Base-by-base conservation (phyloP, 2,329 filamentous ascomycete species). In the Apiospora sp. region DNA sequence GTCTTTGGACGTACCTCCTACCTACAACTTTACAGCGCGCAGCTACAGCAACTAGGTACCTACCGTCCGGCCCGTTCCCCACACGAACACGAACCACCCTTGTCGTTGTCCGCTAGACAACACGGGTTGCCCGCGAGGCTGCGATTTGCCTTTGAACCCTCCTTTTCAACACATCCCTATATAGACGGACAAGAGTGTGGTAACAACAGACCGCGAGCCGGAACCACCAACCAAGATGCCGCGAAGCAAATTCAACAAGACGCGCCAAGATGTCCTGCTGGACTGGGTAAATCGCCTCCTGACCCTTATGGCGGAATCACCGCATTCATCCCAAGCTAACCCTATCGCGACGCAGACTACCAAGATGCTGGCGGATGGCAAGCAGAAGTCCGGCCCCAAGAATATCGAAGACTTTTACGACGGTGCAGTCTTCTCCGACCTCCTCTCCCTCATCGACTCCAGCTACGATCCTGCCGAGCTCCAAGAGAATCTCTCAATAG, bases 401-500 rank as follows among this genome's bases (percentile, higher is more conserved):
- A 86, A 85, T n/a, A 82, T 88, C 69, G 83, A 86, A 70, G 84
- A 88, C 71, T 83, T 89, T 67, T 82, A 83, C 78, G 89, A 91
- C 75, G 89, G 88, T 71, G 81, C 86, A 72, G 80, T 87, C 44
- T 86, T 91, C 75, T 88, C 86, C 54, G 82, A 88, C 75, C 85
- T 91, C 67, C 86, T 91, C 73, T 85, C 88, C 79, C 87, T 91
- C 77, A 82, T 92, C 68, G 89, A 91, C 76, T 79, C 85, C 46
- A 83, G 86, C 73, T 92, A 91, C 78, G 86, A 89, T 78, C 84
- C 86, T 43, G 82, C 85, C 0, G 84, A 89, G 73, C 86, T 91
- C 71, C 86, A 89, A 72, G 82, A 84, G 67, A 85, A 81, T 67
- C 68, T 74, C 44, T 70, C 77, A 68, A 75, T 80, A 73, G 80